phyloP scores from a whole-genome alignment of 805 yeast species.

The Metschnikowia aberdeeniae region DNA sequence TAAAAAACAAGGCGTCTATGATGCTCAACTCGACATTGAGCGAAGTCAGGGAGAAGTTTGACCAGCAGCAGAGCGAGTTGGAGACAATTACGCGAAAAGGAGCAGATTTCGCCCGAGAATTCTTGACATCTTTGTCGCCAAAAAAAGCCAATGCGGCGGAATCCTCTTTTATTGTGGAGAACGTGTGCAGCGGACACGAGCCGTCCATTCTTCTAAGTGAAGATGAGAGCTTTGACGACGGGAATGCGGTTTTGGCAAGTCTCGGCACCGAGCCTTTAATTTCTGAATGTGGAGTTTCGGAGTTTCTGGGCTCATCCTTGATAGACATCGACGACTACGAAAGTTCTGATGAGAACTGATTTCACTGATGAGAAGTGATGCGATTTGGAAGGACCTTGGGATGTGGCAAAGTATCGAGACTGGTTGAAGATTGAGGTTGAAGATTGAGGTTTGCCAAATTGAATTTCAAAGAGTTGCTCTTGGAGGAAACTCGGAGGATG shows the following conservation, averaged over 20 bases:
- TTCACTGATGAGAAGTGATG: not conserved
- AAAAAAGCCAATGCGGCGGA: conserved; percentile 20
- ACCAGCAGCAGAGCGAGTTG: conserved; percentile 20
- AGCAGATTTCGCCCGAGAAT: conserved; percentile 23
- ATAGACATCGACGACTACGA: conserved; percentile 26
- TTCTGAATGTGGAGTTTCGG: not conserved
- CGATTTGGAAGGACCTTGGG: too few relatives aligned
- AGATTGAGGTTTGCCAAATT: too few relatives aligned
- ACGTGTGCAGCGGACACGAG: conserved; percentile 6
- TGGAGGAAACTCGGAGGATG: too few relatives aligned
- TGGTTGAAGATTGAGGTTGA: too few relatives aligned
- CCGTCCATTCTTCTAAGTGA: conserved; percentile 15
- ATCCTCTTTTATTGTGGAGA: conserved; percentile 28
- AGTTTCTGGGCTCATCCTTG: not conserved
- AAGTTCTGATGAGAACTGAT: conserved; percentile 10
- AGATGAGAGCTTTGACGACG: conserved; percentile 7
- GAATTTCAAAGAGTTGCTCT: too few relatives aligned
- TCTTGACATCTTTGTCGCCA: conserved; percentile 25
- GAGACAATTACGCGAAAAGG: conserved; percentile 26
- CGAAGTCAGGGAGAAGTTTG: conserved; percentile 18
- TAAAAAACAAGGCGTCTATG: conserved; percentile 20
- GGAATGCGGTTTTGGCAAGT: not conserved
- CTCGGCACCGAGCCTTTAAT: not conserved
- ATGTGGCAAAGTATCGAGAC: not conserved
- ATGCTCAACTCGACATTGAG: conserved; percentile 16